Conservation (phyloP, 2,329 filamentous ascomycete species). For the Tolypocladium amazonense region DNA sequence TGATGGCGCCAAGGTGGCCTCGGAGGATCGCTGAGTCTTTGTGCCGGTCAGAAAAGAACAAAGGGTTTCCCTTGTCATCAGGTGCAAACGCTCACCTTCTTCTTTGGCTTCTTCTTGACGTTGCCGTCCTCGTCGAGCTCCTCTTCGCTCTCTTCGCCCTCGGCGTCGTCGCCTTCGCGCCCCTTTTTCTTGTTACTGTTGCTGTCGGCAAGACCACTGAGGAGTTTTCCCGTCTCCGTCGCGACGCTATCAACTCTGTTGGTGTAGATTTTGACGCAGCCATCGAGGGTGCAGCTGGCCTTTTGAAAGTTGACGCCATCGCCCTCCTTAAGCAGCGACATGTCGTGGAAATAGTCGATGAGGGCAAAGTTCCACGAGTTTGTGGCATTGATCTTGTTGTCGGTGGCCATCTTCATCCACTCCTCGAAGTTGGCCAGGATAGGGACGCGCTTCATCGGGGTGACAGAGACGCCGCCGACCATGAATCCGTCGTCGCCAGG, state of each 20-base stretch:
- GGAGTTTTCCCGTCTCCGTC: conserved; percentile 87
- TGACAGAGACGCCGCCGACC: conserved; percentile 67
- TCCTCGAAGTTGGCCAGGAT: conserved; percentile 98
- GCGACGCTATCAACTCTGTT: conserved; percentile 97
- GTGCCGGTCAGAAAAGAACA: conserved; percentile 11
- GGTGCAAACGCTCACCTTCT: conserved; percentile 48
- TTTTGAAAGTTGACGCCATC: conserved; percentile 98
- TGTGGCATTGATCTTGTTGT: conserved; percentile 96
- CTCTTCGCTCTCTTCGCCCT: conserved; percentile 56
- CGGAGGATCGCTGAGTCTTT: conserved; percentile 62
- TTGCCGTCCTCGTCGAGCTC: conserved; percentile 53
- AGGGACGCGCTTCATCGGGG: conserved; percentile 91
- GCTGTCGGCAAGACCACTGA: conserved; percentile 88
- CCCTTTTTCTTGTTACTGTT: conserved; percentile 66
- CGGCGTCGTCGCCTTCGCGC: conserved; percentile 51
- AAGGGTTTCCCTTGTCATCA: too few species aligned
- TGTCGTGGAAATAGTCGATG: conserved; percentile 99
- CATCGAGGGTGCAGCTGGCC: conserved; percentile 92
- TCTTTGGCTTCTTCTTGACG: conserved; percentile 53
- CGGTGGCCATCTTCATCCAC: conserved; percentile 99
- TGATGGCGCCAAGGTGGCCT: conserved; percentile 83
- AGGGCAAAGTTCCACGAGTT: conserved; percentile 99
- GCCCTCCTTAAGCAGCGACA: conserved; percentile 92
- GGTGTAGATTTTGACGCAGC: conserved; percentile 98
- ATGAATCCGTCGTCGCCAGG: conserved; percentile 50